Evolutionary conservation across 352 stramenopile species (phyloP).

Genomic region (Phytophthora aleatoria): DNA sequence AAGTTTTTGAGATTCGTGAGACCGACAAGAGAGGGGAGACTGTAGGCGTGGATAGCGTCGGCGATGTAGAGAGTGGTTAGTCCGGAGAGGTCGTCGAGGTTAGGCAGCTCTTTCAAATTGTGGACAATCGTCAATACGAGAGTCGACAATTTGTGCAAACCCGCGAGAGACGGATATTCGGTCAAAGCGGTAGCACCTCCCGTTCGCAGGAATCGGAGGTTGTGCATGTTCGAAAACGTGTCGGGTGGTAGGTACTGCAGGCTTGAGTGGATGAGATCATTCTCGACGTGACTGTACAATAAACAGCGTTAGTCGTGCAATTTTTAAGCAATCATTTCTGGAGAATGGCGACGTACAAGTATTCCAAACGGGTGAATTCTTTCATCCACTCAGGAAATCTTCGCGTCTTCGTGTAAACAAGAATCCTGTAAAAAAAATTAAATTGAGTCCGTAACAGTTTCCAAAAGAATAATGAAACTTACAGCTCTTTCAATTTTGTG

Average conservation of each 20-base stretch:
- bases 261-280: constrained; percentile 37
- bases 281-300: constrained; percentile 30
- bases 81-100: constrained; percentile 29
- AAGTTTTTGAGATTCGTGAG: constrained; percentile 37
- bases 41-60: constrained; percentile 32
- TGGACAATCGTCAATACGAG: constrained; percentile 33
- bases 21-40: constrained; percentile 23
- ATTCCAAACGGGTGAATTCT: constrained; percentile 36
- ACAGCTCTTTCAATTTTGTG: constrained; percentile 36
- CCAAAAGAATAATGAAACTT: constrained; percentile 1
- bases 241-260: constrained; percentile 36
- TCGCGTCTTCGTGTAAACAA: constrained; percentile 39
- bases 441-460: no score
- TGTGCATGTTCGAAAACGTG: constrained; percentile 43
- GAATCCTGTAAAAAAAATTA: background rate
- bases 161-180: constrained; percentile 41
- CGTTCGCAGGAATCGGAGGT: constrained; percentile 44
- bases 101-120: constrained; percentile 33
- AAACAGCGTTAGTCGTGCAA: background rate
- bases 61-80: constrained; percentile 34
- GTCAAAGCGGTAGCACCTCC: constrained; percentile 33
- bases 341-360: constrained; percentile 26
- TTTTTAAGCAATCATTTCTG: background rate
- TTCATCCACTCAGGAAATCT: constrained; percentile 37
- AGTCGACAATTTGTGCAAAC: constrained; percentile 36